phyloP scores from a whole-genome alignment of 768 basidiomycete genomes.

The Russula lepida region DNA sequence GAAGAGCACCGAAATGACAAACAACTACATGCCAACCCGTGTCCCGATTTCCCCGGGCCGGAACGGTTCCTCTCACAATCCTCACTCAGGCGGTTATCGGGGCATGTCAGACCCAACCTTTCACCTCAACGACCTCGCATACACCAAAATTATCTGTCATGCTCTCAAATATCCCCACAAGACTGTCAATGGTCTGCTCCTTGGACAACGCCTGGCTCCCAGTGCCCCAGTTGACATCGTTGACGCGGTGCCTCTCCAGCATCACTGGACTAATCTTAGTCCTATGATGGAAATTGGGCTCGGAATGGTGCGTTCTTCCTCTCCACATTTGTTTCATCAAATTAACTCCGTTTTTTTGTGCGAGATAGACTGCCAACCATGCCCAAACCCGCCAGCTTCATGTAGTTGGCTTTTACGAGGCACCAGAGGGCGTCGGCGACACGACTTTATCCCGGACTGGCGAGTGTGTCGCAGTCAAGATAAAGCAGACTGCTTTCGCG shows the following conservation, averaged over 20 bases:
- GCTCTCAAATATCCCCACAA: slow-evolving; percentile 71
- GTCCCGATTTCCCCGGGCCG: background rate
- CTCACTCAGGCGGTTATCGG: background rate
- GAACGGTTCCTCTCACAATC: background rate
- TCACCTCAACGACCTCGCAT: slow-evolving; percentile 51
- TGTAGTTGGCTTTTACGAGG: slow-evolving; percentile 72
- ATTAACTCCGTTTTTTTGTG: background rate
- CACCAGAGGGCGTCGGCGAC: slow-evolving; percentile 55
- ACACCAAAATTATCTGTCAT: slow-evolving; percentile 69
- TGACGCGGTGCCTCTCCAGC: slow-evolving; percentile 70
- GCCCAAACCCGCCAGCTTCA: slow-evolving; percentile 45
- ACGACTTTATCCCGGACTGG: slow-evolving; percentile 54
- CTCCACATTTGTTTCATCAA: background rate
- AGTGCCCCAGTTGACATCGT: slow-evolving; percentile 39
- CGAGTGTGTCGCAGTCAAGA: slow-evolving; percentile 49
- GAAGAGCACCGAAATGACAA: no score
- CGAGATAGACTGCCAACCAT: slow-evolving; percentile 46
- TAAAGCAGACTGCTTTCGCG: slow-evolving; percentile 42
- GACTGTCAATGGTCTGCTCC: slow-evolving; percentile 69
- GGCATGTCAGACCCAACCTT: slow-evolving; percentile 28
- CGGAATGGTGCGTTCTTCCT: slow-evolving; percentile 48
- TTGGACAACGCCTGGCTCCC: slow-evolving; percentile 37
- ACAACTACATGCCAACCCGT: no score
- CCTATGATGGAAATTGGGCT: slow-evolving; percentile 85
- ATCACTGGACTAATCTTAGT: slow-evolving; percentile 78